Base-by-base conservation (phyloP, 169 alveolate species). In the Plasmodium vivax region DNA sequence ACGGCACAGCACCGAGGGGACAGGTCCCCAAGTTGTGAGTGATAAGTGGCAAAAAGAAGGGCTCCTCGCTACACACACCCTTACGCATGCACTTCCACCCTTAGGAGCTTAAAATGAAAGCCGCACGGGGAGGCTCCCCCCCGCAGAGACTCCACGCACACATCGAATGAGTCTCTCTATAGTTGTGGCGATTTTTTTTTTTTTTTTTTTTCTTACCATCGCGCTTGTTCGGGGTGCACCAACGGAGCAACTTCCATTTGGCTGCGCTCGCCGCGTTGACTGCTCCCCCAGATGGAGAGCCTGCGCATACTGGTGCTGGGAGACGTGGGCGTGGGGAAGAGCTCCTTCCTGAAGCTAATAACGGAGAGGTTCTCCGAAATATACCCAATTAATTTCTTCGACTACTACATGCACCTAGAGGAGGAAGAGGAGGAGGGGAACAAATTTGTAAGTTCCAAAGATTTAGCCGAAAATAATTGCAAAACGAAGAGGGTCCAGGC, bases 311-410 rank as follows among this genome's bases (percentile, higher is more conserved):
- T 90, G 3, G 94, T 90, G 19, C 36, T 90, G 30, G 94, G 94
- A 62, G 94, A 90, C 30, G 79, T 90, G 7, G 94, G 94, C 16
- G 94, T 90, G 23, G 94, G 94, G 30, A 90, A 90, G 82, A 90
- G 94, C 32, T 90, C 94, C 32, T 90, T 90, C 74, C 73, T 90
- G 16, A 90, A 73, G 36, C 51, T 90, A 6, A 90, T 90, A 41
- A 90, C 91, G 14, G 91, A 90, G 51, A 56, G 75, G 6, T 90
- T 73, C 43, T 36, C 73, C 47, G 94, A 90, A 27, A 62, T 90
- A 58, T 90, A 90, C 23, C 94, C 94, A 8, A 90, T 90, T 8
- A 81, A 90, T 32, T 79, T 27, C 32, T 90, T 90, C 73, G 94
- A 90, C 51, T 90, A 90, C 45, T 90, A 79, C 45, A 54, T 80